Percentiles rank a stretch among this genome's conserved stretches.
Conservation (phyloP, 2,329 filamentous ascomycete species). For the Fusarium longipes region DNA sequence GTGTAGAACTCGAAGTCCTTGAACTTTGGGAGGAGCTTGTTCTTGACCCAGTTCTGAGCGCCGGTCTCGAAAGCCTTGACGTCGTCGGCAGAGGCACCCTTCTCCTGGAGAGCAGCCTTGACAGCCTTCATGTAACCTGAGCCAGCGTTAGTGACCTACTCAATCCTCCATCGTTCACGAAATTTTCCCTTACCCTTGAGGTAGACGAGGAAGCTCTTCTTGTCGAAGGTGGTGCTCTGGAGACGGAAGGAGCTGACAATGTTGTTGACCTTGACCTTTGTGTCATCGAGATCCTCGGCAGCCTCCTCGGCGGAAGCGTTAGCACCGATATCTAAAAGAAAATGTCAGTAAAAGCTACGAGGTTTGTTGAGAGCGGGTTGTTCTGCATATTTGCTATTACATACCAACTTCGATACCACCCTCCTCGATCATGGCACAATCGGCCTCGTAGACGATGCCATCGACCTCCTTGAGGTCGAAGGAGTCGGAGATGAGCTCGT, state of each 20-base stretch:
- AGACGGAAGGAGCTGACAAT: conserved; percentile 93
- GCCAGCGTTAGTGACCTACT: conserved; percentile 9
- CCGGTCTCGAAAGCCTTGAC: conserved; percentile 84
- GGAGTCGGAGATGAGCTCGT: conserved; percentile 98
- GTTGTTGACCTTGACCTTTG: conserved; percentile 83
- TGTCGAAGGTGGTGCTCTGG: conserved; percentile 81
- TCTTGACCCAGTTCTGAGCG: conserved; percentile 81
- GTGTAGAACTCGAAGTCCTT: conserved; percentile 97
- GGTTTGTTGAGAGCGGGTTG: background rate
- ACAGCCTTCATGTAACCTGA: conserved; percentile 91
- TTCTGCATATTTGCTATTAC: conserved; percentile 49
- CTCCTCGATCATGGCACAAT: conserved; percentile 90
- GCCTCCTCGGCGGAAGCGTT: conserved; percentile 96
- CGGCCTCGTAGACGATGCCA: conserved; percentile 85
- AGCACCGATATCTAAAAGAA: conserved; percentile 80
- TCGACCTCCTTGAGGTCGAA: conserved; percentile 86
- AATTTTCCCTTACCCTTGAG: conserved; percentile 76
- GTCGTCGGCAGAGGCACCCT: conserved; percentile 69
- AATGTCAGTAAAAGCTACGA: conserved; percentile 19
- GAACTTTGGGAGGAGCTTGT: conserved; percentile 83
- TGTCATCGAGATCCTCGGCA: conserved; percentile 79
- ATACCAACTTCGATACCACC: conserved; percentile 78
- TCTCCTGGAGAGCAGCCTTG: conserved; percentile 75
- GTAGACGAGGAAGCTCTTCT: conserved; percentile 85
- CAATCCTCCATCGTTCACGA: background rate